These are phyloP conservation scores for Thalia dealbata DNA, from an alignment of 176 grass and related monocot genomes.

Conservation along the genomic window DNA sequence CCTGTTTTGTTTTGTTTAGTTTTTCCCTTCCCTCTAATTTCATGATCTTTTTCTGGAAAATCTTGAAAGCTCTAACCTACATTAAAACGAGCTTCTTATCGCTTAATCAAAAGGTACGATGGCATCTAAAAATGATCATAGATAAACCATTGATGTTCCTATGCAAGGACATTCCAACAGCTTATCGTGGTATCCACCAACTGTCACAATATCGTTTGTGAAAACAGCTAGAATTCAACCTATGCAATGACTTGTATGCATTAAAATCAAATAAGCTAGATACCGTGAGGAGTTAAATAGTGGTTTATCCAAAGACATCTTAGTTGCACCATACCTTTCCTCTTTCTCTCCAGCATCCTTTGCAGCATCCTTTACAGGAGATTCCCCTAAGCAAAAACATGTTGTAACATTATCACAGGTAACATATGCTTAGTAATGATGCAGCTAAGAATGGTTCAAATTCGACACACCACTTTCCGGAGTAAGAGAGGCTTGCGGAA, in stretches of 20 bases:
- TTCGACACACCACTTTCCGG: slow-evolving; percentile 26
- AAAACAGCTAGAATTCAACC: neutral
- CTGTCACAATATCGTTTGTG: neutral
- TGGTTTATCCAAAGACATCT: neutral
- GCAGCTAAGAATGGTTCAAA: neutral
- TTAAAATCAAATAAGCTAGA: neutral
- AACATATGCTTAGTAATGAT: neutral
- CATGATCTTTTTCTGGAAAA: no score
- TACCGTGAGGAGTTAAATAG: neutral
- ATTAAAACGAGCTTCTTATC: no score
- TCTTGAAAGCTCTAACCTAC: no score
- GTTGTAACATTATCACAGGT: neutral
- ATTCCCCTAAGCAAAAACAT: neutral
- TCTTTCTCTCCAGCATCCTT: slow-evolving; percentile 1
- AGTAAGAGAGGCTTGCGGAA: slow-evolving; percentile 26
- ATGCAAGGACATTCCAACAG: no score
- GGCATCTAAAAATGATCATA: no score
- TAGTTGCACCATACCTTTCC: slow-evolving; percentile 1
- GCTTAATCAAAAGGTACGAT: no score
- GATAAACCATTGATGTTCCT: no score
- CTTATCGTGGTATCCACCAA: no score
- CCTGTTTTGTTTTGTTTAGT: no score
- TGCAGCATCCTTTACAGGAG: neutral
- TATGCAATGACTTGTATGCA: neutral
- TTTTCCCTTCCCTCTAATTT: no score